Evolutionary conservation across 2,329 filamentous ascomycete species (phyloP).

Genomic region (Penicillium concentricum): DNA sequence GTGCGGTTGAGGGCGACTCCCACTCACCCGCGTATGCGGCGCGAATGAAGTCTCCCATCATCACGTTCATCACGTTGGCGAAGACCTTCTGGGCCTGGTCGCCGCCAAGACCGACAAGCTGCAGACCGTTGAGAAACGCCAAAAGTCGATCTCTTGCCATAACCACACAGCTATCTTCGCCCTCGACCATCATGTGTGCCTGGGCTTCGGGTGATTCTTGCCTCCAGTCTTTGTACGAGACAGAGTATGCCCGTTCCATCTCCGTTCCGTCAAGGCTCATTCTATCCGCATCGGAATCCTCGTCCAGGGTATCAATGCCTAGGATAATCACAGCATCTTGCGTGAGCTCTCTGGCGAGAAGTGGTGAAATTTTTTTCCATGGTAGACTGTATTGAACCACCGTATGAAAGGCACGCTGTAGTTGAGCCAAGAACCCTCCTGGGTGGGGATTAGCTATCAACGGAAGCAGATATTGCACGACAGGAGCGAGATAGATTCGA

Average conservation of each 20-base stretch:
- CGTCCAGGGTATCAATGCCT: conserved; percentile 35
- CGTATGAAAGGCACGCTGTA: conserved; percentile 47
- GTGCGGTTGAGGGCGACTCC: conserved; percentile 50
- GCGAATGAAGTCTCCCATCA: conserved; percentile 57
- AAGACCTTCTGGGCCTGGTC: conserved; percentile 57
- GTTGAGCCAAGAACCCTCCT: conserved; percentile 34
- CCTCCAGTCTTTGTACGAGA: conserved; percentile 41
- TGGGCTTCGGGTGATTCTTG: conserved; percentile 28
- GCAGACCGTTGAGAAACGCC: conserved; percentile 46
- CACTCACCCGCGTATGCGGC: conserved; percentile 59
- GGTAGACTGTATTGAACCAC: conserved; percentile 50
- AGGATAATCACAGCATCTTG: conserved; percentile 45
- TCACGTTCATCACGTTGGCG: conserved; percentile 57
- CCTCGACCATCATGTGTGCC: conserved; percentile 35
- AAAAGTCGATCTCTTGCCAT: conserved; percentile 37
- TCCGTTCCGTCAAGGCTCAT: conserved; percentile 36
- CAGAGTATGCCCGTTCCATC: conserved; percentile 35
- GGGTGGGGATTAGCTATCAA: conserved; percentile 26
- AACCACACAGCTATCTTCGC: conserved; percentile 28
- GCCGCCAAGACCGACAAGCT: conserved; percentile 56
- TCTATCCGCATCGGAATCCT: conserved; percentile 21
- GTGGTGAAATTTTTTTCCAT: conserved; percentile 41
- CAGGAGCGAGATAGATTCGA: conserved; percentile 38
- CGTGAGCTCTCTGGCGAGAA: conserved; percentile 47
- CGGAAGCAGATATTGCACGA: conserved; percentile 36